Percentiles rank a stretch among this genome's conserved stretches.
phyloP scores from a whole-genome alignment of 2,329 filamentous ascomycete species.

The Alternaria triticimaculans region DNA sequence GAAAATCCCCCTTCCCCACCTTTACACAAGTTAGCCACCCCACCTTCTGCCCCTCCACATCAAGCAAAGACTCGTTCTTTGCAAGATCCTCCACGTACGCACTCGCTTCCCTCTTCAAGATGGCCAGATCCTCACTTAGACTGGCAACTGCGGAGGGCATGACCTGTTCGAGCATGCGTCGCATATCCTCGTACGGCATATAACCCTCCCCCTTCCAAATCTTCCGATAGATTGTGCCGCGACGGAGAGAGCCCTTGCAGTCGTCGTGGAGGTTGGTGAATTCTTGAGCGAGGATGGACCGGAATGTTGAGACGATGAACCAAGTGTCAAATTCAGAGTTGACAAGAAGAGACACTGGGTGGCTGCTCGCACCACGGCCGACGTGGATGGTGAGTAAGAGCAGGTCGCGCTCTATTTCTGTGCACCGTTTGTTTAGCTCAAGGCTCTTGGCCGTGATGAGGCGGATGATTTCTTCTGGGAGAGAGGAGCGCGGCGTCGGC shows the following conservation, averaged over 20 bases:
- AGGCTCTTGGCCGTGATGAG: slow-evolving; percentile 24
- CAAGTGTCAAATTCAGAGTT: slow-evolving; percentile 27
- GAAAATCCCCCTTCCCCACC: slow-evolving; percentile 34
- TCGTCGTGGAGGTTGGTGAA: slow-evolving; percentile 18
- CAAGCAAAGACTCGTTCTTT: slow-evolving; percentile 33
- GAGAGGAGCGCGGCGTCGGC: slow-evolving; percentile 10
- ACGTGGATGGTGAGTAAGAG: slow-evolving; percentile 28
- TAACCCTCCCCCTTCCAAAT: slow-evolving; percentile 41
- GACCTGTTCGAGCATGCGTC: slow-evolving; percentile 16
- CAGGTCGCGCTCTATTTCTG: slow-evolving; percentile 32
- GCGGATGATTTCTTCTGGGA: slow-evolving; percentile 11
- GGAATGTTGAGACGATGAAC: slow-evolving; percentile 40
- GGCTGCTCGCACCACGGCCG: neutral
- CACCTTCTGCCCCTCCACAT: slow-evolving; percentile 36
- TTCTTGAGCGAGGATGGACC: slow-evolving; percentile 33
- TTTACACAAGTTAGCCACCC: slow-evolving; percentile 46
- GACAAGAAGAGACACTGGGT: slow-evolving; percentile 1
- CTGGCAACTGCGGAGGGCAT: slow-evolving; percentile 24
- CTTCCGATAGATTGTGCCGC: slow-evolving; percentile 36
- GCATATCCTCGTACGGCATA: slow-evolving; percentile 32
- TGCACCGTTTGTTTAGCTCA: slow-evolving; percentile 18
- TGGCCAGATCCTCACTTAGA: slow-evolving; percentile 30
- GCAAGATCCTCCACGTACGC: slow-evolving; percentile 21
- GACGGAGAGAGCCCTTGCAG: slow-evolving; percentile 6
- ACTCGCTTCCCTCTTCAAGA: slow-evolving; percentile 35